A percentile compares a stretch with the other conserved stretches of the same genome.
Evolutionary conservation across 495 filamentous ascomycete species (phyloP).

Genomic region (Pseudoneurospora amorphoporcata): DNA sequence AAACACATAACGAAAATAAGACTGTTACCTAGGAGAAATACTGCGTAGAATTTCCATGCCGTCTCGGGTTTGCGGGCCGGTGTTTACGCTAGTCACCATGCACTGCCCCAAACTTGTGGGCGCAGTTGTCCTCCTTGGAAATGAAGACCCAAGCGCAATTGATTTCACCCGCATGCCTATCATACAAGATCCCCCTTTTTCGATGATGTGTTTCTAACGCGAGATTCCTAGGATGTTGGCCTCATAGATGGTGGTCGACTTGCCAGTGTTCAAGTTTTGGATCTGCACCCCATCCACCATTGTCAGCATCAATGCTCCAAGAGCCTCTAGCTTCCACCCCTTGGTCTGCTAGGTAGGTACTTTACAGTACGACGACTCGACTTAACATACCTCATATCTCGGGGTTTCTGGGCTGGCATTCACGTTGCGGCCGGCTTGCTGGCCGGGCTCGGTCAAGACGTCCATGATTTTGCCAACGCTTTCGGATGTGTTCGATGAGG

Average conservation of each 20-base stretch:
- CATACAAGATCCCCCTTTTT: not conserved
- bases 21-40: not conserved
- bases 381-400: conserved; percentile 28
- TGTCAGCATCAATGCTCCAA: not conserved
- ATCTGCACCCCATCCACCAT: conserved; percentile 16
- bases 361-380: not conserved
- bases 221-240: conserved; percentile 27
- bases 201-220: not conserved
- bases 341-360: not conserved
- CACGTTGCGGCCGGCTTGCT: conserved; percentile 31
- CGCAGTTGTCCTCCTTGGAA: not conserved
- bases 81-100: not conserved
- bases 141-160: not conserved
- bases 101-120: not conserved
- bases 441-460: conserved; percentile 29
- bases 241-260: conserved; percentile 30
- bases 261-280: conserved; percentile 33
- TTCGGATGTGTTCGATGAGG: conserved; percentile 29
- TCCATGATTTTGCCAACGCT: conserved; percentile 28
- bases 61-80: not conserved
- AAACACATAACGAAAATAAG: not conserved
- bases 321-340: not conserved
- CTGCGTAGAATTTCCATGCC: not conserved
- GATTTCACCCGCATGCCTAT: not conserved
- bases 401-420: conserved; percentile 27